Evolutionary conservation across 805 yeast genomes (phyloP).

Genomic region (Kodamaea hsintzibuensis): DNA sequence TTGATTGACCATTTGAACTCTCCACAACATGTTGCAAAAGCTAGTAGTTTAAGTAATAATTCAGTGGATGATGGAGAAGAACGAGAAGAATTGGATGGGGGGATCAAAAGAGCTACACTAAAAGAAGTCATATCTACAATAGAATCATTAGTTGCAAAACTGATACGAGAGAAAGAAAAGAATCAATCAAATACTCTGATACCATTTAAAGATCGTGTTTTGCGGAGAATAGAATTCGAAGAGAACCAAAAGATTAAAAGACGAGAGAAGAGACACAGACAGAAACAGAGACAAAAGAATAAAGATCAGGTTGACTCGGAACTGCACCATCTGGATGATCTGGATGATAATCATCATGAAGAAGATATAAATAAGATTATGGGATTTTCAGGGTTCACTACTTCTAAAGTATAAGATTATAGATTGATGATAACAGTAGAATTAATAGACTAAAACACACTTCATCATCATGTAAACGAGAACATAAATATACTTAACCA

Average conservation of each 20-base stretch:
- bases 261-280: slow-evolving; percentile 22
- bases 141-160: slow-evolving; percentile 29
- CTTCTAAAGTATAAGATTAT: slow-evolving; percentile 38
- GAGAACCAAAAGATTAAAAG: slow-evolving; percentile 32
- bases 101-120: slow-evolving; percentile 35
- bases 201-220: slow-evolving; percentile 43
- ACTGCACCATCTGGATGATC: not conserved
- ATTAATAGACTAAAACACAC: no score
- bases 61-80: slow-evolving; percentile 16
- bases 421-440: not conserved
- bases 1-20: slow-evolving; percentile 83
- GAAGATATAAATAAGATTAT: slow-evolving; percentile 36
- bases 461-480: no score
- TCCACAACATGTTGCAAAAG: slow-evolving; percentile 57
- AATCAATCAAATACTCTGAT: slow-evolving; percentile 12
- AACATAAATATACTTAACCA: no score
- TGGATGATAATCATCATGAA: not conserved
- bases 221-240: slow-evolving; percentile 38
- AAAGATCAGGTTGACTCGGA: slow-evolving; percentile 14
- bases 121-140: slow-evolving; percentile 34
- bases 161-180: slow-evolving; percentile 16
- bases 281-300: slow-evolving; percentile 17
- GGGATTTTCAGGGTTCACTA: slow-evolving; percentile 63
- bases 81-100: slow-evolving; percentile 29
- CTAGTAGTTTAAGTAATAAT: slow-evolving; percentile 17